Evolutionary conservation across 495 filamentous ascomycete genomes (phyloP), one percentile per base, ranked within the genome.

Genomic region (Cetradonia linearis): DNA sequence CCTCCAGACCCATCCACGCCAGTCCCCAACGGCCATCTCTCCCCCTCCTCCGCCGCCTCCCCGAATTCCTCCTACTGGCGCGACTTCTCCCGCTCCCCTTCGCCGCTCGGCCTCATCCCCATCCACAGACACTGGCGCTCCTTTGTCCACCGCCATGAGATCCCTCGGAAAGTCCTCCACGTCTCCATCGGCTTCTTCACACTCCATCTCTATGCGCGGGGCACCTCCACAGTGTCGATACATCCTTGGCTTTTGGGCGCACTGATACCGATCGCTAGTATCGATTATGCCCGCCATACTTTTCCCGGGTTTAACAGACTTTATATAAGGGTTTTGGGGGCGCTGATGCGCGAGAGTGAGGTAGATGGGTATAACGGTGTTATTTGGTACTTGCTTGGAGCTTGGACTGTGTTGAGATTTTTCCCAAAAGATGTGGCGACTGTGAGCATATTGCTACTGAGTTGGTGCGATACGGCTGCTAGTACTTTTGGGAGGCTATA

Each of bases 401-500:
- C 91, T 25, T 96, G 89, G 77, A 79, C 82, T 20, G 91, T 88
- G 28, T 79, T 99, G 46, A 78, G 82, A 59, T 91, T 89, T 71
- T 91, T 91, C 70, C 91, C 91, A 30, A 97, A 96, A 71, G 93
- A 99, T 64, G 81, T 97, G n/a, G 89, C 85, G 3, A 83, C 95
- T 10, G 85, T 99, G 77, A 81, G 85, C 27, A 84, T 96, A 16
- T 76, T 97, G 60, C 78, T 99, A 54, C 80, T 99, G 9, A 91
- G 86, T 65, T 99, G 93, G 93, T 99, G 93, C 70, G 93, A 99
- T 68, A 96, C 94, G 6, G 94, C 93, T 42, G 93, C 93, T 3
- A 90, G 86, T 66, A 99, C 93, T 0, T 86, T 97, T 59, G 93
- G 93, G 42, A 80, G 93, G 47, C 72, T 90, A 5, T 97, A 86